Evolutionary conservation across 305 asterid genomes (phyloP), one percentile per base, ranked within the genome.

Genomic region (Plantago lanceolata): DNA sequence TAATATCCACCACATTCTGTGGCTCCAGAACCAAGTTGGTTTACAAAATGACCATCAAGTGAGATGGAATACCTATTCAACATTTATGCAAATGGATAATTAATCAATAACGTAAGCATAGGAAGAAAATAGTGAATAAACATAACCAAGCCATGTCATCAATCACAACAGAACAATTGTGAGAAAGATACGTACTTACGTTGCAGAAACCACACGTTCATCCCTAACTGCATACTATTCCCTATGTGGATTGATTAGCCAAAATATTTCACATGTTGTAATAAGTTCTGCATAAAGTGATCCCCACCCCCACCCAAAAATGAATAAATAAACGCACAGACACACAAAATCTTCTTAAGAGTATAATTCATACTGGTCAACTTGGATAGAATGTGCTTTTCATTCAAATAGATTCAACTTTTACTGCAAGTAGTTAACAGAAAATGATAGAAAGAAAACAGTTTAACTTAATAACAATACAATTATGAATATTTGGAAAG

Each of bases 31-130:
- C 89, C 84, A 13, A 85, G 71, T 69, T 75, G 83, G 75, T 87
- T 71, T 13, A 75, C 67, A 59, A 81, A 14, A 40, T 61, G 81
- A 20, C 99, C 99, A 63, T 83, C 77, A 40, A 85, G 81, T 5
- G 99, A 80, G 68, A 87, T 77, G 60, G 99, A 81, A 78, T 85
- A 93, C 83, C 98, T 87, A 81, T 71, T 66, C 57, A 61, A 48
- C 28, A 44, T 53, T 69, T 28, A 52, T 55, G 48, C 59, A 54
- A 64, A 73, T 4, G 37, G 48, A 3, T n/a, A 48, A 54, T 57
- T n/a, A 48, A 54, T 57, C 55, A 31, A 37, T 16, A 28, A 28
- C 16, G 28, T 9, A 63, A n/a, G 18, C 14, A 57, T 6, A 19
- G 47, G 48, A 70, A 54, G 14, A 19, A 66, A 49, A 28, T 18